Conservation (phyloP, 257 asterid genomes). For the Nicotiana benthamiana region DNA sequence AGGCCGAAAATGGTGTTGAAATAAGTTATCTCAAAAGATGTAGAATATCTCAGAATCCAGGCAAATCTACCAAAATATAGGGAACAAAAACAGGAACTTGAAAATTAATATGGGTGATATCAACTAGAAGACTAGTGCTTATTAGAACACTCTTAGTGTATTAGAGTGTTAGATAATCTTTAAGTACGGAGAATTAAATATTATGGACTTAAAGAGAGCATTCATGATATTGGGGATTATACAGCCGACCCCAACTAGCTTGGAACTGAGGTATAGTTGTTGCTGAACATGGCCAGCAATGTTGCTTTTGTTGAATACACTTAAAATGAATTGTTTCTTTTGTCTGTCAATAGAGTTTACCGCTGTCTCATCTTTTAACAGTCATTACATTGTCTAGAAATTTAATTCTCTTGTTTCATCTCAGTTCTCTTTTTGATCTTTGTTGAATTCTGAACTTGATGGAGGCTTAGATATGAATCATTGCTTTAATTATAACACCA, state of each 20-base stretch:
- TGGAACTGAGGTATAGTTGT: neutral
- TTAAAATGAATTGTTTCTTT: neutral
- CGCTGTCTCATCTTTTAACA: neutral
- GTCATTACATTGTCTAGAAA: neutral
- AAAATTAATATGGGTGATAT: neutral
- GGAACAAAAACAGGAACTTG: neutral
- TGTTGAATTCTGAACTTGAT: neutral
- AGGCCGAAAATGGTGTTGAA: neutral
- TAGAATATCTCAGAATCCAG: neutral
- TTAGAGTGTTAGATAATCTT: neutral
- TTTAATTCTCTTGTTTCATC: neutral
- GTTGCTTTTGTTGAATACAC: neutral
- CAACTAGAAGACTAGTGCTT: neutral
- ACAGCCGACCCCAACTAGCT: neutral
- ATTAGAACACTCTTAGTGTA: neutral
- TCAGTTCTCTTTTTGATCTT: neutral
- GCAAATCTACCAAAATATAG: neutral
- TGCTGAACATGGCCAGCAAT: neutral
- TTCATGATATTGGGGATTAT: neutral
- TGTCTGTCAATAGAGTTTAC: neutral
- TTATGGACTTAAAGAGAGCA: neutral
- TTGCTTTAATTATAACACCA: neutral
- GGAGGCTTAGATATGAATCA: neutral
- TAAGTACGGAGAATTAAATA: neutral
- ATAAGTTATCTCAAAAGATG: neutral